These are phyloP conservation scores for Termitomyces sp. DNA, from an alignment of 768 basidiomycete genomes.

Conservation along the genomic window DNA sequence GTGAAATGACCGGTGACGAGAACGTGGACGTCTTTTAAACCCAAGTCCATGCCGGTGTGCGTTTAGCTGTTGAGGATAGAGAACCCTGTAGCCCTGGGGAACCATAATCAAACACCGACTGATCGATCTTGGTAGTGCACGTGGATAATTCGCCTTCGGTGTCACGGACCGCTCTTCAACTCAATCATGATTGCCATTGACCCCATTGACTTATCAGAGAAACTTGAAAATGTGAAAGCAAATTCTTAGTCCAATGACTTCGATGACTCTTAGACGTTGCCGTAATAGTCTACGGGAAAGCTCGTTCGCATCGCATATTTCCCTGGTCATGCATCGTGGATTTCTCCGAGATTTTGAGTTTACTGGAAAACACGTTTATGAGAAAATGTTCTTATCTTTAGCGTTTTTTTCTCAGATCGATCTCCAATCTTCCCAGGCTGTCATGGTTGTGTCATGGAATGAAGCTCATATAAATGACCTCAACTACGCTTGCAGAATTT, in stretches of 20 bases:
- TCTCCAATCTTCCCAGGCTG: background rate
- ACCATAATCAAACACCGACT: background rate
- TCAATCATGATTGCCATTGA: background rate
- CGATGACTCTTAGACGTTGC: background rate
- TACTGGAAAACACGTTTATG: background rate
- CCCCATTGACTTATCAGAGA: too few relatives aligned
- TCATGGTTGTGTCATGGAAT: background rate
- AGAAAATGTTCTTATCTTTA: background rate
- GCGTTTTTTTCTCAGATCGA: background rate
- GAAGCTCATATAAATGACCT: background rate
- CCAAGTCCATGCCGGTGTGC: constrained; percentile 42
- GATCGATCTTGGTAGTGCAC: background rate
- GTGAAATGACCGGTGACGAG: constrained; percentile 53
- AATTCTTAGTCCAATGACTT: background rate
- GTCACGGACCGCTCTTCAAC: background rate
- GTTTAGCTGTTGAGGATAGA: background rate
- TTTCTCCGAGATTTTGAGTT: too few relatives aligned
- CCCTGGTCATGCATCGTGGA: background rate
- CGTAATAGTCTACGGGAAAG: background rate
- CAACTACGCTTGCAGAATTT: background rate
- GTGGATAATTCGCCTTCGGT: background rate
- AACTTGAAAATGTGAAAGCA: background rate
- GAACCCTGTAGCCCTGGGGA: background rate
- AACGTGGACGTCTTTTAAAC: constrained; percentile 55
- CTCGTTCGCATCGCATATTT: background rate